phyloP scores from a whole-genome alignment of 768 basidiomycete genomes.

The Tephrocybe rancida region DNA sequence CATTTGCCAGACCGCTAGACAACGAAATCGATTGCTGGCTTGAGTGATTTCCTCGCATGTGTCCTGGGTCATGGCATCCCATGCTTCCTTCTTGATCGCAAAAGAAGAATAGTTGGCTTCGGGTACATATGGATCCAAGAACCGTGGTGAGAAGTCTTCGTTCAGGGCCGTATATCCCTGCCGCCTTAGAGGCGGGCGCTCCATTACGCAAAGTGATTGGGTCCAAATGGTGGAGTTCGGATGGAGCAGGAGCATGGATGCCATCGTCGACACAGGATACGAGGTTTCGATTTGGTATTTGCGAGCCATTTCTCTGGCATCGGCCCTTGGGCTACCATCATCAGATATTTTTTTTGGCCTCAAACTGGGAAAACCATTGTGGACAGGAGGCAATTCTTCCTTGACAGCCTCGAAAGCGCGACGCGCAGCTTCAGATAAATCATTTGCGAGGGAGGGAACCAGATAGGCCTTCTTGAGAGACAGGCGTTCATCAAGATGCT shows the following conservation, averaged over 20 bases:
- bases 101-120: neutral
- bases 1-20: conserved; percentile 8
- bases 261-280: neutral
- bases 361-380: too few species aligned
- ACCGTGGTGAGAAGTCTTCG: neutral
- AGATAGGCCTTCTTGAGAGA: neutral
- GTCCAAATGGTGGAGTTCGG: neutral
- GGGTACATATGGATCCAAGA: neutral
- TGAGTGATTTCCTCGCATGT: neutral
- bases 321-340: neutral
- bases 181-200: neutral
- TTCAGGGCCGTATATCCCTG: neutral
- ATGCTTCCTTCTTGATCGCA: neutral
- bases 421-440: neutral
- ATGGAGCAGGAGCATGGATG: neutral
- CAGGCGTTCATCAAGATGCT: conserved; percentile 6
- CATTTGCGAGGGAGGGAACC: neutral
- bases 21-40: neutral
- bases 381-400: too few species aligned
- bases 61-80: neutral
- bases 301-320: neutral
- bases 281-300: neutral
- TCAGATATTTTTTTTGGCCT: neutral
- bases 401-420: too few species aligned
- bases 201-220: neutral